Evolutionary conservation across 1,139 yeast species (phyloP), one percentile per base, ranked within the genome.

Genomic region (Pichia sp.): DNA sequence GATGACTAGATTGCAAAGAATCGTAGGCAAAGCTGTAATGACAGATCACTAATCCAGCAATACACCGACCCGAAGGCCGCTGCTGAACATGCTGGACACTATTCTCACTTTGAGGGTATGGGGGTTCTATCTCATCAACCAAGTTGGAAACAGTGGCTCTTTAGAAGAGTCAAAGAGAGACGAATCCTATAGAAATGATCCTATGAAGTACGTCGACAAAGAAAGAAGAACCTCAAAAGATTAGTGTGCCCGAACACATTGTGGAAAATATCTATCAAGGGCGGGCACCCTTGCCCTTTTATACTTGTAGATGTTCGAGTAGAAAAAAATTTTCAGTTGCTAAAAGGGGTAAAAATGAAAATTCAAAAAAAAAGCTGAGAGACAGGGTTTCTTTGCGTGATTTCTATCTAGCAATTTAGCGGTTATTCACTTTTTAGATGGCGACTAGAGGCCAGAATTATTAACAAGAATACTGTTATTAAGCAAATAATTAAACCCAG

Each of bases 151-250:
- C 95, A 87, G 95, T 90, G 96, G 96, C 97, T 91, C 95, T 85
- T 90, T 84, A 84, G 91, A 87, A 87, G 95, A 89, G 95, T 86
- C 95, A 89, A 85, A 87, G 95, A 88, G 95, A 88, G 96, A 89
- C 95, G 96, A 88, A 86, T 85, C 88, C 97, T 90, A 92, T 92
- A 92, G 97, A 92, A 91, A 92, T 92, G 98, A 92, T 91, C 97
- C 97, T 89, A 90, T 84, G 89, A 84, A 84, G 89, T 84, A 16
- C 27, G 33, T 30, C 47, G 48, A 46, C 48, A 33, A 46, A 46
- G 48, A 46, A 46, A 46, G 48, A 46, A 46, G 48, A 33, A 46
- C 14, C 24, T 12, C 38, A 46, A 46, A 46, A 30, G 40, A 20
- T 6, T n/a, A 24, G 12, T 6, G 4, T 17, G 8, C 9, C 14